Conservation (phyloP, 768 basidiomycete genomes). For the Astraeus odoratus region DNA sequence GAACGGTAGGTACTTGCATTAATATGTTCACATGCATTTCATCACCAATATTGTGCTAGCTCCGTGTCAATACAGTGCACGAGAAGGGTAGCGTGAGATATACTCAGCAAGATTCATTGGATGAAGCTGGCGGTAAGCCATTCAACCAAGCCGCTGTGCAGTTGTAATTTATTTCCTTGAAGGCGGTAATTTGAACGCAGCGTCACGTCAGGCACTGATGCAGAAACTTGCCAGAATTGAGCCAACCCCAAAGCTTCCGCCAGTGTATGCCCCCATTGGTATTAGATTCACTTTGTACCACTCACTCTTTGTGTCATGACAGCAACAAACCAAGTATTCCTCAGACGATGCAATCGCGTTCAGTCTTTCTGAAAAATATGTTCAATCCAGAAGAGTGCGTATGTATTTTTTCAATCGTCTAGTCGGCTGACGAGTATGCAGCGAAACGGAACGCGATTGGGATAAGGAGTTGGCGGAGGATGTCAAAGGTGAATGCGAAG, state of each 20-base stretch:
- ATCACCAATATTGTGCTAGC: constrained; percentile 33
- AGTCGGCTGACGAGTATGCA: constrained; percentile 25
- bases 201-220: constrained; percentile 99
- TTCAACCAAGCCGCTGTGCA: not conserved
- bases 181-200: constrained; percentile 98
- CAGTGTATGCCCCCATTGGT: constrained; percentile 43
- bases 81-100: constrained; percentile 79
- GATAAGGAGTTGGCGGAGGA: constrained; percentile 94
- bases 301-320: constrained; percentile 12
- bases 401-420: not conserved
- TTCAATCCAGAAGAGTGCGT: constrained; percentile 94
- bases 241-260: constrained; percentile 50
- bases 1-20: constrained; percentile 51
- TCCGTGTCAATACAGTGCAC: constrained; percentile 88
- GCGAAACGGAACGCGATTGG: constrained; percentile 96
- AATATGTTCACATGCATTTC: constrained; percentile 10
- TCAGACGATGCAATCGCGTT: constrained; percentile 82
- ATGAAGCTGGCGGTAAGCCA: constrained; percentile 78
- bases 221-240: constrained; percentile 99
- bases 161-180: constrained; percentile 10
- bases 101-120: constrained; percentile 72
- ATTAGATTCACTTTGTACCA: not conserved
- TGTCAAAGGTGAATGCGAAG: constrained; percentile 89
- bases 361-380: constrained; percentile 89
- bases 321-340: constrained; percentile 78